Base-by-base conservation (phyloP, 345 rosid species). In the Linum trigynum region DNA sequence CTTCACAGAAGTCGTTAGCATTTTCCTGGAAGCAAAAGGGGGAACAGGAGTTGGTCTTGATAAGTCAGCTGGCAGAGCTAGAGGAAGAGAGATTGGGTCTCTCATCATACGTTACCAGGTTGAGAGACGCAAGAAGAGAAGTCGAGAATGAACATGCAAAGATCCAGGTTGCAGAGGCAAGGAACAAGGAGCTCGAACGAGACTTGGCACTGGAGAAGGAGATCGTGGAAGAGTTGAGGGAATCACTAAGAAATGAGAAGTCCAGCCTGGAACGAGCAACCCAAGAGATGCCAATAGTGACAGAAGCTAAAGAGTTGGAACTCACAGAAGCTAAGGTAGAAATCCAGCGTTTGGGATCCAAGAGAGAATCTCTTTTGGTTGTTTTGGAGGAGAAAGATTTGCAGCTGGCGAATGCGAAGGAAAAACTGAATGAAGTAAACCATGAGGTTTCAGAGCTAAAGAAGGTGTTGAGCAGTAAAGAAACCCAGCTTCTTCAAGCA, bases 281-380 rank as follows among this genome's bases (percentile, higher is more conserved):
- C 63, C 65, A 68, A 51, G 91, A 85, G 69, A 66, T 64, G n/a
- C 78, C 80, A 23, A 65, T 70, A 10, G 75, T 92, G 55, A n/a
- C n/a, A 81, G 75, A 59, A 55, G 75, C 38, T 65, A 86, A 86
- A 73, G 96, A 87, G 75, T 72, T 79, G 12, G 86, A 85, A 48
- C 68, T 90, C 74, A 96, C 81, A 73, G 90, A 90, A 67, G 98
- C 88, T 61, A 89, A 77, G 77, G 80, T 92, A 57, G 96, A 92
- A 74, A 86, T 92, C 67, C 90, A 80, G 80, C 83, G 80, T 74
- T 81, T 88, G 80, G 80, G 81, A 66, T 82, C 94, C 37, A 84
- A 88, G 75, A 83, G 75, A 70, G 84, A 84, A 71, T 82, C 98
- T 67, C 81, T 92, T 66, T 81, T 77, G 73, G 79, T 81, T 35